phyloP scores from a whole-genome alignment of 164 flowering plant genomes.

The Stephania yunnanensis region DNA sequence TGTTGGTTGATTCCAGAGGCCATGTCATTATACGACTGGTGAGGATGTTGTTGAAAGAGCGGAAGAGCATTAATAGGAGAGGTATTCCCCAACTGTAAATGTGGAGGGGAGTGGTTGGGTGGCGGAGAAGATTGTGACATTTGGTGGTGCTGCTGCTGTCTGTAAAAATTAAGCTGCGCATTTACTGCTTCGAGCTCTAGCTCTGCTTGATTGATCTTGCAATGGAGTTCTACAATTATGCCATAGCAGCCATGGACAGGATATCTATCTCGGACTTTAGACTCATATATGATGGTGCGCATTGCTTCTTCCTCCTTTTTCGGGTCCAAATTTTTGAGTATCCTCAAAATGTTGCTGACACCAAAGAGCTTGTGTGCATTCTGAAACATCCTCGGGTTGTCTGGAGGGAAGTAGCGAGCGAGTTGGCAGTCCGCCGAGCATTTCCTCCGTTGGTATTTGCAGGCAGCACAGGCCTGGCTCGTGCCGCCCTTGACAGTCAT shows the following conservation, averaged over 20 bases:
- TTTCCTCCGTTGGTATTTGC: constrained; percentile 52
- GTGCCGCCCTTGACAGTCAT: constrained; percentile 36
- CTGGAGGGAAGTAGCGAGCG: constrained; percentile 57
- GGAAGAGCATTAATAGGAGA: constrained; percentile 7
- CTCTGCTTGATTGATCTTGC: constrained; percentile 15
- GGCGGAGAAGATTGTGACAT: not conserved
- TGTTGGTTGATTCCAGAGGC: not conserved
- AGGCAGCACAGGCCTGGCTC: constrained; percentile 69
- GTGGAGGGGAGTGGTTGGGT: constrained; percentile 9
- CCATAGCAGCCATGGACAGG: constrained; percentile 43
- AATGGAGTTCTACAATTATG: constrained; percentile 19
- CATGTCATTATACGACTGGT: not conserved
- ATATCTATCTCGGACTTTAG: constrained; percentile 30
- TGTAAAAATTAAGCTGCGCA: constrained; percentile 37
- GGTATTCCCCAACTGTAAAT: constrained; percentile 9
- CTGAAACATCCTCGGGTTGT: constrained; percentile 32
- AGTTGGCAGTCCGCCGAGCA: constrained; percentile 46
- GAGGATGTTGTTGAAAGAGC: constrained; percentile 16
- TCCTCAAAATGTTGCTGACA: constrained; percentile 43
- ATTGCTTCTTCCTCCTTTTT: constrained; percentile 27
- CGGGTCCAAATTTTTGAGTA: constrained; percentile 18
- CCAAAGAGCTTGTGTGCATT: constrained; percentile 55
- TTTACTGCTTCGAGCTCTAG: constrained; percentile 46
- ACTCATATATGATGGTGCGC: constrained; percentile 35
- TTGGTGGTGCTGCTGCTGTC: constrained; percentile 38